Conservation (phyloP, 108 stramenopile species). For the Licmophora abbreviata region DNA sequence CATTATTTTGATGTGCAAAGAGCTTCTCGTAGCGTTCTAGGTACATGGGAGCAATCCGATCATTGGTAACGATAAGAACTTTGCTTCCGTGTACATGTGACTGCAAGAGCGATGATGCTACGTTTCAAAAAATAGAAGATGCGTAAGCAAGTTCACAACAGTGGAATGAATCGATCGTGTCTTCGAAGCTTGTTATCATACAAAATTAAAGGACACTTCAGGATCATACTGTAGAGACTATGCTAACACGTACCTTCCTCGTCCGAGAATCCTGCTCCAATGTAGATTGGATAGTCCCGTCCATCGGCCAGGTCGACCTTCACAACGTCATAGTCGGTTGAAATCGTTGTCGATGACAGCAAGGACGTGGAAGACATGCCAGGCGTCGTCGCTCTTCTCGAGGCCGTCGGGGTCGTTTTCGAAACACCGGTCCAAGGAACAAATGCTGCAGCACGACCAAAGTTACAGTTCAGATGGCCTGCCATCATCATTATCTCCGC, state of each 20-base stretch:
- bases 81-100: constrained; percentile 51
- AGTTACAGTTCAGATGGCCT: no score
- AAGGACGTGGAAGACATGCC: no score
- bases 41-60: constrained; percentile 69
- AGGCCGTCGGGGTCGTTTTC: no score
- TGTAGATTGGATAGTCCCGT: constrained; percentile 86
- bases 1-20: constrained; percentile 12
- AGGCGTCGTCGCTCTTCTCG: no score
- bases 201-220: not conserved
- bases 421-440: no score
- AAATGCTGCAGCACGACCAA: no score
- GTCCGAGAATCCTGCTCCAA: constrained; percentile 64
- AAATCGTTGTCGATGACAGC: not conserved
- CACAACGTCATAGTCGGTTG: constrained; percentile 52
- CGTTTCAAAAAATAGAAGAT: not conserved
- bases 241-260: constrained; percentile 23
- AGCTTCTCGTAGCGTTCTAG: constrained; percentile 54
- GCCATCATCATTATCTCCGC: no score
- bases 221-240: constrained; percentile 8
- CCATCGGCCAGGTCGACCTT: constrained; percentile 69
- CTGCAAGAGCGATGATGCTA: constrained; percentile 30
- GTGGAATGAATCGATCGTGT: not conserved
- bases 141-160: not conserved
- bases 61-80: constrained; percentile 73
- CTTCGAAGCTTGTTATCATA: not conserved